Conservation (phyloP, 306 rosid species). For the Comarum palustre region DNA sequence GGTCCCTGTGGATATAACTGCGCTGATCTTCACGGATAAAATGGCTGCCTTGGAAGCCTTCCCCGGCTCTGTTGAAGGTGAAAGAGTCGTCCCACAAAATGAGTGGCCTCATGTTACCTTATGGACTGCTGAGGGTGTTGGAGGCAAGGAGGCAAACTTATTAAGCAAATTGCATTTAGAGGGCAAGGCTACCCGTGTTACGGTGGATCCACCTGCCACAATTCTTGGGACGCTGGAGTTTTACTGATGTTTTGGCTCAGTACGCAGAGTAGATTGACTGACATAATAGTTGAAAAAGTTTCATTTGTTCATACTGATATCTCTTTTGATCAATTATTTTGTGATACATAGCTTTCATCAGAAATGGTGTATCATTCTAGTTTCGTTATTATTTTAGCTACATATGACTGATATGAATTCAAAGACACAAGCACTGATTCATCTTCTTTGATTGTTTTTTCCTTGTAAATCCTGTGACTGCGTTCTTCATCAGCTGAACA, state of each 20-base stretch:
- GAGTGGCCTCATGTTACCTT: constrained; percentile 81
- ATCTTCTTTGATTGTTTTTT: background rate
- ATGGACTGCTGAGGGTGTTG: constrained; percentile 75
- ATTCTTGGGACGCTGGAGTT: constrained; percentile 55
- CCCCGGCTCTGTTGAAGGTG: constrained; percentile 74
- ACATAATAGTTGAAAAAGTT: background rate
- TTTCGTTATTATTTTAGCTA: background rate
- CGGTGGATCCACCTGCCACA: constrained; percentile 59
- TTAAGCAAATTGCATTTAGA: constrained; percentile 56
- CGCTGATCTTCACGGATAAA: constrained; percentile 68
- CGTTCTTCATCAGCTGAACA: background rate
- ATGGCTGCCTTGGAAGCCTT: constrained; percentile 78
- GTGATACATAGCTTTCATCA: background rate
- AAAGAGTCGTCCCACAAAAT: constrained; percentile 59
- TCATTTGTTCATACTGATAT: background rate
- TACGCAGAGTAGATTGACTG: background rate
- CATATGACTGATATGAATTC: no score
- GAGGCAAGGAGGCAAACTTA: constrained; percentile 71
- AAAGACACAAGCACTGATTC: background rate
- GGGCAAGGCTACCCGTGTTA: constrained; percentile 69
- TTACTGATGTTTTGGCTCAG: constrained; percentile 25
- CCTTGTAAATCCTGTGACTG: background rate
- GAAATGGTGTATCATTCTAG: background rate
- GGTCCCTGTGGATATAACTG: constrained; percentile 66
- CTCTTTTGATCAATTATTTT: background rate